Conservation (phyloP, 2,329 filamentous ascomycete species). For the Curvularia spicifera region DNA sequence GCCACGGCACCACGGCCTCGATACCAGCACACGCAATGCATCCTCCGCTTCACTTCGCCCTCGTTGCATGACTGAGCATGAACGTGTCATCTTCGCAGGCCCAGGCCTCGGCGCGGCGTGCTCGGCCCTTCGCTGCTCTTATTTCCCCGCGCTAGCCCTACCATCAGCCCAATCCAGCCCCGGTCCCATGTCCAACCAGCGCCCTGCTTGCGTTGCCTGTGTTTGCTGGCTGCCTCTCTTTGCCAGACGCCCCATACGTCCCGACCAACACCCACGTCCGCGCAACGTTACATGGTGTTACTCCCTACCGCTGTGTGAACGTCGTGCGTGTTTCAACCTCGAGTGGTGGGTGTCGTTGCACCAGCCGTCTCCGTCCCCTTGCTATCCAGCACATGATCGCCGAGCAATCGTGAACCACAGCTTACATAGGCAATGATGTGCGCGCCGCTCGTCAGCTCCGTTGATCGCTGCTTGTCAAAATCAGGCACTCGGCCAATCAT, state of each 20-base stretch:
- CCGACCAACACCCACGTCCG: slow-evolving; percentile 1
- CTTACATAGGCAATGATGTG: slow-evolving; percentile 17
- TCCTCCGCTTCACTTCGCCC: slow-evolving; percentile 6
- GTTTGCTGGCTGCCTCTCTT: not conserved
- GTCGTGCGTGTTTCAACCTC: slow-evolving; percentile 4
- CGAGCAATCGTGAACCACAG: slow-evolving; percentile 10
- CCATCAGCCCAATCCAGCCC: slow-evolving; percentile 18
- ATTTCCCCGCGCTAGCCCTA: slow-evolving; percentile 13
- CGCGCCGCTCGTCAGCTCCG: not conserved
- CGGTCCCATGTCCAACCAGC: not conserved
- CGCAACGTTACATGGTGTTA: slow-evolving; percentile 25
- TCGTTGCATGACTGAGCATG: slow-evolving; percentile 1
- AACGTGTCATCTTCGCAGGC: slow-evolving; percentile 17
- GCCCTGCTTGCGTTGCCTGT: not conserved
- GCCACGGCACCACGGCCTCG: not conserved
- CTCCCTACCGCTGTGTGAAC: not conserved
- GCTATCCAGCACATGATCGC: slow-evolving; percentile 15
- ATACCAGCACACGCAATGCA: not conserved
- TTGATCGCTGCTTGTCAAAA: slow-evolving; percentile 8
- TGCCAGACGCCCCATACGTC: not conserved
- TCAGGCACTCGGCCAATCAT: not conserved
- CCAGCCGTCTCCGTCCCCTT: slow-evolving; percentile 4
- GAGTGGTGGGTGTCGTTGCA: slow-evolving; percentile 4
- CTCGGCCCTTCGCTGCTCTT: slow-evolving; percentile 18
- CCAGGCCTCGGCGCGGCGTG: slow-evolving; percentile 14